Evolutionary conservation across 2,329 filamentous ascomycete genomes (phyloP), one percentile per base, ranked within the genome.

Genomic region (Aspergillus japonicus): DNA sequence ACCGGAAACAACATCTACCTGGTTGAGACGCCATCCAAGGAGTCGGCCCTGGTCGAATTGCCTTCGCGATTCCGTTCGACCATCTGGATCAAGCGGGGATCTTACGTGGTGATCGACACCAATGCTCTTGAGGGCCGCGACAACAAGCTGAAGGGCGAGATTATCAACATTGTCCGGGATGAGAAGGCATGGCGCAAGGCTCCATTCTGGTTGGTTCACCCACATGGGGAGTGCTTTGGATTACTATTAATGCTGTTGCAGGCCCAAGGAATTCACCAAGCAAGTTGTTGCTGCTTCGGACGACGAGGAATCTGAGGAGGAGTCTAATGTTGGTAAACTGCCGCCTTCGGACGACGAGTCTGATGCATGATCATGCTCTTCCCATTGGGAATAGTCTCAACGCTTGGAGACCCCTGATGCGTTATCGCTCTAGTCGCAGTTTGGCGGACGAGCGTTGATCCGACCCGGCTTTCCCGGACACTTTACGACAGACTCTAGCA

Each of bases 151-250:
- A 83, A 85, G 55, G 95, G 94, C 14, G 91, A 96, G 75, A 97
- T 99, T 69, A 83, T 96, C 66, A 97, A 97, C 71, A 87, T 98
- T 39, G 92, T 98, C 42, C 83, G 91, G 42, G 92, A 97, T 70
- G 93, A 97, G 80, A 96, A 91, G 78, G 82, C 83, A 48, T 99
- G 95, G 95, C 86, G 92, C 70, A 96, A 96, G 78, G 87, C 90
- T 79, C 70, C 81, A 10, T 99, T 94, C 74, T 98, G 95, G 95
- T 94, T 70, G 56, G 80, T 56, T 51, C 12, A 23, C 39, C 12
- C 21, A 16, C 3, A 21, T 14, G 39, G 8, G 14, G 42, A n/a
- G 44, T 48, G 16, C 44, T 16, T 5, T 11, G 48, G 24, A 39
- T 47, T 21, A 60, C 31, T 51, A 29, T 58, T 68, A 60, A 69